Base-by-base conservation (phyloP, 1,284 basidiomycete species). In the Leccinum subspadiceum region DNA sequence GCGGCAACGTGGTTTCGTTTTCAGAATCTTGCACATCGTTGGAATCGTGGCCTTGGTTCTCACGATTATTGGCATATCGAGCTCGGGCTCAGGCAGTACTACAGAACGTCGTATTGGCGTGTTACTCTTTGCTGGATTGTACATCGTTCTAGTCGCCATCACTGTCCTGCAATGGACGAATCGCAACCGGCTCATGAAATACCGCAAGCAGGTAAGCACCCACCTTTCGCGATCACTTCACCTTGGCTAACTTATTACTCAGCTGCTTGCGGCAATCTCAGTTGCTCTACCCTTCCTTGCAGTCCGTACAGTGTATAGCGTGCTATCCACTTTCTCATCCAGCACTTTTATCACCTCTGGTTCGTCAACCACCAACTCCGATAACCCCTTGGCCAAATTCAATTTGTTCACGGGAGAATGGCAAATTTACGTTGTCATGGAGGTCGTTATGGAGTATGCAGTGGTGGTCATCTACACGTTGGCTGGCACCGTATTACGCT, bases 281-380 rank as follows among this genome's bases (percentile, higher is more conserved):
- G 39, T 75, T 54, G 83, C 83, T 4, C 71, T 88, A 13, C 85
- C 85, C 12, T 83, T 87, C 71, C 75, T 89, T 44, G 81, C 78
- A 10, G 78, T 83, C 35, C 83, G 87, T 41, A 75, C 82, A 41
- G 26, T 75, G 3, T 72, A 75, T 35, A 75, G 70, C 33, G 75
- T 83, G 6, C 76, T 89, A 49, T 76, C 81, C 48, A 78, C 81
- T 70, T 85, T 85, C 46, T 77, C 84, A 44, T 75, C 77, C 7
- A 77, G 79, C 65, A 64, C 81, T 39, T 80, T 79, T 58, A 78
- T 75, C 44, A 52, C 69, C 20, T 72, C 68, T 24, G 65, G 75
- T 3, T 72, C 72, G n/a, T 3, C 62, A 12, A 39, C 58, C 8
- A 41, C 57, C 12, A 52, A 53, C 2, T 60, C 62, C 3, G 12